Base-by-base conservation (phyloP, 2,329 filamentous ascomycete genomes). In the Fusarium nisikadoi region DNA sequence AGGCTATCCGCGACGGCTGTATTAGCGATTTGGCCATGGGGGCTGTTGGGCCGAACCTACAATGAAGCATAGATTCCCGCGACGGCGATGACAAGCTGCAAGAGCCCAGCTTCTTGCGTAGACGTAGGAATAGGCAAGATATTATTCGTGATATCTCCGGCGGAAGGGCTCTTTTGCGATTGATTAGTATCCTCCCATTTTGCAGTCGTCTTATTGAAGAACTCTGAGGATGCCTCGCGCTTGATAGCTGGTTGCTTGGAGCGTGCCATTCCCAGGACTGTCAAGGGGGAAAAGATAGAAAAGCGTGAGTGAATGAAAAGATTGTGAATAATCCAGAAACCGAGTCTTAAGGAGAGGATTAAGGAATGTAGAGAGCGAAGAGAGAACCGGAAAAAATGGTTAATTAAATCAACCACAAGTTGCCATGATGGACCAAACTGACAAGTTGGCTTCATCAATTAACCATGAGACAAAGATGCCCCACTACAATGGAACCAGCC, bases 11-110 rank as follows among this genome's bases (percentile, higher is more conserved):
- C 36, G 25, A 36, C 16, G 27, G 52, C 36, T 10, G 23, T 36
- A 39, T 73, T 27, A 73, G 54, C 50, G 49, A 29, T 36, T 35
- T n/a, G 23, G 57, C 25, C 16, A 42, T 23, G 13, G n/a, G 36
- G 19, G 25, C 29, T 42, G 36, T 62, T 33, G 45, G 39, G 60
- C 29, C 42, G 23, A 63, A 83, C 88, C 79, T 89, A 98, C 95
- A 99, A 99, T 39, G 95, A 97, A 39, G 92, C 94, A 81, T 99
- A 99, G 76, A 99, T 99, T 66, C 96, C 96, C 11, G 91, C 91
- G n/a, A 98, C 94, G 73, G 95, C 95, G 69, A 97, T 89, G 53
- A 95, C 83, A 62, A 98, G 88, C 81, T 97, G 93, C 77, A 92
- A 79, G 35, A 94, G 80, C 8, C 93, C 93, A 13, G 91, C 87